Evolutionary conservation across 345 rosid species (phyloP), one percentile per base, ranked within the genome.

Genomic region (Eucalyptus globulus): DNA sequence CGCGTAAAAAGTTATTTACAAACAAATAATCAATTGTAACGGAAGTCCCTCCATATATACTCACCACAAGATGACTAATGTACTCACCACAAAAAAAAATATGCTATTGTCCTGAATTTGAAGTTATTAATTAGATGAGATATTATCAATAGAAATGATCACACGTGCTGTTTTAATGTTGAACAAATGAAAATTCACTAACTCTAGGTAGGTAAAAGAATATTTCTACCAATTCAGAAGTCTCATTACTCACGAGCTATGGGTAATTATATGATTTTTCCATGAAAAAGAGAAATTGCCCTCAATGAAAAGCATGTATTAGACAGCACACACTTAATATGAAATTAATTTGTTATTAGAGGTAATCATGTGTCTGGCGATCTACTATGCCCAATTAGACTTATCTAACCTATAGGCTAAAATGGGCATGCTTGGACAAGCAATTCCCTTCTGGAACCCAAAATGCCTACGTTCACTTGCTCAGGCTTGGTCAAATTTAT

Each of bases 281-380:
- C 17, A 14, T 29, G 37, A 29, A 14, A 29, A 14, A 14, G 34
- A 65, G 2, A 29, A 14, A 29, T 29, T n/a, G 19, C 1, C 72
- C 72, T 3, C 17, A 7, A 11, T 60, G 7, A 60, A 65, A 65
- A 65, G 34, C 4, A 62, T 4, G 69, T 29, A 26, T 26, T 60
- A 58, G 1, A 58, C 6, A 58, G 67, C 31, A 26, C 13, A 56
- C 29, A 5, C 65, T 24, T 2, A 10, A 58, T n/a, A n/a, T n/a
- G n/a, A n/a, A n/a, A n/a, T n/a, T 58, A 11, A 24, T 24, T 4
- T 58, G 11, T 58, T 5, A 24, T 24, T 10, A 24, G 29, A 24
- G 13, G 29, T 58, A 6, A 58, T 58, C 13, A 26, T 58, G 16
- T 0, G 69, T 29, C 3, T 27, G 4, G 14, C 3, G 0, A 1